Base-by-base conservation (phyloP, 2,329 filamentous ascomycete genomes). In the Cladosporium sp. region DNA sequence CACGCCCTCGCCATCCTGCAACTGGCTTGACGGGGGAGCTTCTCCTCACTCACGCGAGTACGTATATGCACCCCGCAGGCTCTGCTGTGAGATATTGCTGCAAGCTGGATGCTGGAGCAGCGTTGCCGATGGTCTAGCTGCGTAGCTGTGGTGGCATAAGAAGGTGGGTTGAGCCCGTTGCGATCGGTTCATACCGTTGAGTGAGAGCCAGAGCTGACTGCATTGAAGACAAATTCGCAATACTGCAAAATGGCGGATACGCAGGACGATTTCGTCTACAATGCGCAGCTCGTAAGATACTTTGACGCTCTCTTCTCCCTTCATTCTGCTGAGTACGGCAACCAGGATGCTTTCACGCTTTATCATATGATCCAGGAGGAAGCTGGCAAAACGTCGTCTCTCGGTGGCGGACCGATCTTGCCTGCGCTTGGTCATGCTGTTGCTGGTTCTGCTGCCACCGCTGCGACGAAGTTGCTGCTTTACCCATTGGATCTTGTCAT, bases 401-500 rank as follows among this genome's bases (percentile, higher is more conserved):
- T 52, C 31, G 46, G 44, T 34, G 52, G 57, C 33, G 65, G 63
- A 19, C 75, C 78, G 18, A 75, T 75, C 0, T 70, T 93, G 4
- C 86, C 87, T 46, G 87, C 89, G 33, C 74, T 95, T 8, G 86
- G 88, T 42, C 89, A 95, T 73, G 90, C 88, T 50, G 70, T 88
- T 32, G 89, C 89, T 3, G 90, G 90, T 48, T 86, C 88, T 4
- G 74, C 84, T 0, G 89, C 89, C 34, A 86, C 88, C 0, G 86
- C 87, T 13, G 78, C 92, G 55, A 87, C 89, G 9, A 92, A 91
- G 61, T 77, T 89, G 43, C 71, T 83, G 51, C 83, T 88, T 5
- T 95, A 95, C 66, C 91, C 90, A 1, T 79, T 95, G 53, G 86
- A 89, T 62, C 79, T 95, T 41, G 82, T 93, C 57, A 85, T 89